These are phyloP conservation scores for Aspergillus biplanus DNA, from an alignment of 495 filamentous ascomycete species.

Conservation along the genomic window DNA sequence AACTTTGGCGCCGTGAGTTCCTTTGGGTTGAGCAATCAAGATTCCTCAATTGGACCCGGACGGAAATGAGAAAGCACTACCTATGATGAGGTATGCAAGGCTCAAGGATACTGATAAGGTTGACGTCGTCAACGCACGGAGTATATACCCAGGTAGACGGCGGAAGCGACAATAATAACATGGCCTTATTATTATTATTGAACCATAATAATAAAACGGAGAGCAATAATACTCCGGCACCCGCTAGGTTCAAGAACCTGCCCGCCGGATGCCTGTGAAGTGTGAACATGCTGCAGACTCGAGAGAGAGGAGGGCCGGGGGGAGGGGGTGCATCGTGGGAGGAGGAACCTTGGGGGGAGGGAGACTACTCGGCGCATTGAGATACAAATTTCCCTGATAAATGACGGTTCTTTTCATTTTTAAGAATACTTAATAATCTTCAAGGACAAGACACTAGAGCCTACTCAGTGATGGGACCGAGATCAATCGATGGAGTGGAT, in stretches of 20 bases:
- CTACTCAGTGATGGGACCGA: neutral
- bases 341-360: neutral
- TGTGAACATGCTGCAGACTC: neutral
- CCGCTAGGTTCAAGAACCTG: neutral
- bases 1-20: neutral
- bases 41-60: neutral
- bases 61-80: conserved; percentile 2
- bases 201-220: neutral
- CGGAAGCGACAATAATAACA: conserved; percentile 8
- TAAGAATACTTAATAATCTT: conserved; percentile 3
- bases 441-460: neutral
- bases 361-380: neutral
- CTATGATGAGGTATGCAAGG: neutral
- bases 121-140: neutral
- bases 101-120: conserved; percentile 11
- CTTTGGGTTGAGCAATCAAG: neutral
- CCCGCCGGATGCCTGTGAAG: neutral
- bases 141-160: neutral
- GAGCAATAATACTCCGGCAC: neutral
- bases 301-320: too few species aligned
- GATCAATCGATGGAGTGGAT: neutral
- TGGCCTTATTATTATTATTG: neutral
- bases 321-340: too few species aligned
- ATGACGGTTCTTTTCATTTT: neutral
- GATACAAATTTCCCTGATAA: neutral